Base-by-base conservation (phyloP, 1,284 basidiomycete genomes). In the Ganoderma leucocontextum region DNA sequence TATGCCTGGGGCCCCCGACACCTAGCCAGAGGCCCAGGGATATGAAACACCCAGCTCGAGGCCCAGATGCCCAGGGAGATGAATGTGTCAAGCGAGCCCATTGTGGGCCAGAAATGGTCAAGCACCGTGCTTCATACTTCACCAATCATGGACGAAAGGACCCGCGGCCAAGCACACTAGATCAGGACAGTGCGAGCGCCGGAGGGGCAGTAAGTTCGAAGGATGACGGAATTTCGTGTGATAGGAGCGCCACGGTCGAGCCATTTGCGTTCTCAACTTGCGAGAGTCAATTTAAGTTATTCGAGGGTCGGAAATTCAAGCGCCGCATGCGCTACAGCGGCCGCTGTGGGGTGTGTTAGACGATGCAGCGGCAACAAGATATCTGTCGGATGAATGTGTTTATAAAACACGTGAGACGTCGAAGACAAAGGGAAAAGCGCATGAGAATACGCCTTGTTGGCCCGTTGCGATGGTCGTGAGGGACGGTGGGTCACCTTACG, bases 361-460 rank as follows among this genome's bases (percentile, higher is more conserved):
- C 57, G 41, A 35, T 61, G 65, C 67, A 64, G 63, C 63, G 39
- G 25, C 33, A 41, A 53, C 49, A 39, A 62, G 62, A 41, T 44
- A 25, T 57, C 64, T 64, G 49, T 53, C 35, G 64, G 47, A 62
- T 59, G 62, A 52, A 47, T 65, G 63, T 65, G 68, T 69, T 65
- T 58, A 58, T 55, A 19, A 42, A 53, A 53, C 53, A 68, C 65
- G 70, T 69, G 70, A 41, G 70, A 68, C 38, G n/a, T 57, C 41
- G 36, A 35, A 57, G 60, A 71, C 70, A 72, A 72, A 67, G 68
- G 70, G 66, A 64, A 33, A 59, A 42, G 67, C 68, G 44, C 57
- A 49, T 66, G 62, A 61, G 64, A 62, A 60, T 61, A 38, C 63
- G 44, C 62, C 44, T 59, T 60, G 70, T 53, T 62, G 36, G 52